phyloP scores from a whole-genome alignment of 306 rosid genomes.

The Malus sieversii region DNA sequence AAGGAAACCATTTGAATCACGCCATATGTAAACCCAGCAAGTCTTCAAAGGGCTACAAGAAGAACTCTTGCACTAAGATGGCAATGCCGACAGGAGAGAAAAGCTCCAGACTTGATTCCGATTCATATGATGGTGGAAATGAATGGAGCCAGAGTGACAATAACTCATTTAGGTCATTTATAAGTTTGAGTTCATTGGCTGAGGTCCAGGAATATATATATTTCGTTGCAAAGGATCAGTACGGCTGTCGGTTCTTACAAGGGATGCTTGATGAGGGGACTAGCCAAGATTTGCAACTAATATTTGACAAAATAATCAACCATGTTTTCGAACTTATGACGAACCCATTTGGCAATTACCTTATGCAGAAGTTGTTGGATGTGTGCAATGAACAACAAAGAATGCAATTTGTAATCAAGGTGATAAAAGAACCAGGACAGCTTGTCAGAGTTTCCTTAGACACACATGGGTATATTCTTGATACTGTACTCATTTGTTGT shows the following conservation, averaged over 20 bases:
- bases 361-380: slow-evolving; percentile 69
- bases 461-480: slow-evolving; percentile 46
- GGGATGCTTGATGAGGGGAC: slow-evolving; percentile 47
- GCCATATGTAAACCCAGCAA: slow-evolving; percentile 14
- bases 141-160: slow-evolving; percentile 13
- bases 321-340: slow-evolving; percentile 57
- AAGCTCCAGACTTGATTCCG: slow-evolving; percentile 14
- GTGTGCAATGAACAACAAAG: slow-evolving; percentile 48
- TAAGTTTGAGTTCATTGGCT: slow-evolving; percentile 24
- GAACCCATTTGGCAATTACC: slow-evolving; percentile 75
- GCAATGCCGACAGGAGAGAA: slow-evolving; percentile 8
- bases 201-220: slow-evolving; percentile 32
- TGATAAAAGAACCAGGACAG: slow-evolving; percentile 42
- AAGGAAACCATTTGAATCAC: slow-evolving; percentile 24
- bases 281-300: slow-evolving; percentile 31
- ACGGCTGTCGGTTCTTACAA: slow-evolving; percentile 63
- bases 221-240: slow-evolving; percentile 59
- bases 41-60: slow-evolving; percentile 12
- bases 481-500: background rate
- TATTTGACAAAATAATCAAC: slow-evolving; percentile 41
- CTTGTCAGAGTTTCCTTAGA: slow-evolving; percentile 55
- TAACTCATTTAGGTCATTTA: slow-evolving; percentile 1
- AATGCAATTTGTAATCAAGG: slow-evolving; percentile 37
- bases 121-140: slow-evolving; percentile 1
- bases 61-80: slow-evolving; percentile 7